A percentile compares a stretch with the other conserved stretches of the same genome.
Evolutionary conservation across 192 early-diverging fungal species (phyloP).

Genomic region (Ramicandelaber brevisporus): DNA sequence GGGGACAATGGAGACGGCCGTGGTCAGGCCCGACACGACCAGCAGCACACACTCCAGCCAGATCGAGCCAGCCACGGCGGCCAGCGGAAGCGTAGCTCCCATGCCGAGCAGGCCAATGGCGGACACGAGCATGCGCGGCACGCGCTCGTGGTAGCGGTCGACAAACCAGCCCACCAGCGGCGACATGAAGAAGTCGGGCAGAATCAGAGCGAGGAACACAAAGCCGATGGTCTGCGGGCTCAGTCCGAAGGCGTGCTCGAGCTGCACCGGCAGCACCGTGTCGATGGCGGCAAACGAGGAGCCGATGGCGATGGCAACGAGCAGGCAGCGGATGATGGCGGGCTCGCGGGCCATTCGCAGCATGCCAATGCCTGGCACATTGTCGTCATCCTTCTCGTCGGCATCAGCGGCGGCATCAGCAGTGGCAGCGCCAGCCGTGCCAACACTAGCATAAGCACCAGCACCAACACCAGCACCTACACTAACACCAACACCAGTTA

Average conservation of each 20-base stretch:
- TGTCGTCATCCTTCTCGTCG: slow-evolving; percentile 1
- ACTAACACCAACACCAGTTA: no score
- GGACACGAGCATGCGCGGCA: slow-evolving; percentile 7
- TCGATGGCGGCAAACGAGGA: slow-evolving; percentile 13
- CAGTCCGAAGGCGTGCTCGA: slow-evolving; percentile 7
- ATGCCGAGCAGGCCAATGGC: slow-evolving; percentile 15
- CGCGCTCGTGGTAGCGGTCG: slow-evolving; percentile 7
- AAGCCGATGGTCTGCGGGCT: slow-evolving; percentile 11
- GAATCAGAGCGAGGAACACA: slow-evolving; percentile 35
- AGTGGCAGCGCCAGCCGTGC: slow-evolving; percentile 2
- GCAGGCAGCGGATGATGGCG: slow-evolving; percentile 13
- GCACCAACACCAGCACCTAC: no score
- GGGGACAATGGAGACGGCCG: slow-evolving; percentile 27
- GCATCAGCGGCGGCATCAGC: slow-evolving; percentile 4
- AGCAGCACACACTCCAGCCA: no score
- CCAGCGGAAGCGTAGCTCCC: no score
- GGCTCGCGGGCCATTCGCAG: slow-evolving; percentile 14
- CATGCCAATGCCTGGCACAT: slow-evolving; percentile 2
- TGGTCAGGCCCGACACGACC: slow-evolving; percentile 6
- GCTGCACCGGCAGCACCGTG: slow-evolving; percentile 13
- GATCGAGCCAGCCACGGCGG: no score
- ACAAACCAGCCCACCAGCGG: slow-evolving; percentile 23
- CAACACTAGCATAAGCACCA: neutral
- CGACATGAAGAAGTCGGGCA: slow-evolving; percentile 30
- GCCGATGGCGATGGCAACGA: slow-evolving; percentile 11